Evolutionary conservation across 768 basidiomycete genomes (phyloP).

Genomic region (Naganishia friedmannii): DNA sequence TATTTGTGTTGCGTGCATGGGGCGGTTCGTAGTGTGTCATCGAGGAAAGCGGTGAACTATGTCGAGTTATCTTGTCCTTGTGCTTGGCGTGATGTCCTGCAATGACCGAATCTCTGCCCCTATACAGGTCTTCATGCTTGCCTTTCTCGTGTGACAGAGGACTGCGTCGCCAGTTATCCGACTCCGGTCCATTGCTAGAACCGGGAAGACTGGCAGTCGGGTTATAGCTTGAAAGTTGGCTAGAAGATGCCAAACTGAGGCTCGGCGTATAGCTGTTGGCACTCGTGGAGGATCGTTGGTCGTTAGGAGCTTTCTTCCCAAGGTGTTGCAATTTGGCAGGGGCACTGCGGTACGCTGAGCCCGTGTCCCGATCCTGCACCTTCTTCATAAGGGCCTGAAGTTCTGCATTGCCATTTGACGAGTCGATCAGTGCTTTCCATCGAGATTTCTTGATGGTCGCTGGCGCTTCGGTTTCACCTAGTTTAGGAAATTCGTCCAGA

Average conservation of each 20-base stretch:
- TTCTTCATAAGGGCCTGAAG: slow-evolving; percentile 46
- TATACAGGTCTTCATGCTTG: slow-evolving; percentile 14
- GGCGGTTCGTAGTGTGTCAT: slow-evolving; percentile 3
- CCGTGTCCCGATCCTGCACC: slow-evolving; percentile 45
- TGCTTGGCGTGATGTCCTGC: slow-evolving; percentile 13
- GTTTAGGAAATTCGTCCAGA: slow-evolving; percentile 54
- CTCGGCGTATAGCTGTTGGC: slow-evolving; percentile 65
- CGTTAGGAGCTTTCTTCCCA: slow-evolving; percentile 56
- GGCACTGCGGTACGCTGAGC: slow-evolving; percentile 60
- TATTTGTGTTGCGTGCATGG: neutral
- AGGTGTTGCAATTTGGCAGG: slow-evolving; percentile 78
- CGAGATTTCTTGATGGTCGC: slow-evolving; percentile 67
- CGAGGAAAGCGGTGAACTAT: neutral
- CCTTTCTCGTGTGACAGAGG: slow-evolving; percentile 17
- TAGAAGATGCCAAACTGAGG: slow-evolving; percentile 24
- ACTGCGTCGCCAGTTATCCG: slow-evolving; percentile 27
- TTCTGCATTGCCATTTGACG: slow-evolving; percentile 44
- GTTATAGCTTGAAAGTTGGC: slow-evolving; percentile 27
- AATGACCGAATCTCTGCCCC: slow-evolving; percentile 19
- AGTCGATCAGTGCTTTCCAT: slow-evolving; percentile 74
- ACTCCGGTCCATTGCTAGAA: slow-evolving; percentile 1
- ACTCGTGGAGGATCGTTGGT: slow-evolving; percentile 54
- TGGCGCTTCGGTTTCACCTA: slow-evolving; percentile 40
- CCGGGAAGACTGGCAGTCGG: slow-evolving; percentile 24
- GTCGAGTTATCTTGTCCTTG: neutral